Base-by-base conservation (phyloP, 805 yeast species). In the Yarrowia sp. region DNA sequence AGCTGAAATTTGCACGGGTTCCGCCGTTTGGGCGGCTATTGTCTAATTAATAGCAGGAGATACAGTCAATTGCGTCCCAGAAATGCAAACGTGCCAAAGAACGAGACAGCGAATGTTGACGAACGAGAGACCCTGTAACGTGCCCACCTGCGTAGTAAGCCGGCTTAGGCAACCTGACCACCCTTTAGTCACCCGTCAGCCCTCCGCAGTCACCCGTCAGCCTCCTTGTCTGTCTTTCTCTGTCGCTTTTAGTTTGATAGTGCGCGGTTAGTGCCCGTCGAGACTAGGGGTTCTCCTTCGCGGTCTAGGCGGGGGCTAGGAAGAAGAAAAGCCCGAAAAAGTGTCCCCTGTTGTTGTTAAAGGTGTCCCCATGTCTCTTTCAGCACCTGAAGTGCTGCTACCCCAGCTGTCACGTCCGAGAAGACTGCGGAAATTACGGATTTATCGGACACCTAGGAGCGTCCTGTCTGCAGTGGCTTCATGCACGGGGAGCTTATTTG, bases 181-280 rank as follows among this genome's bases (percentile, higher is more conserved):
- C 24, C 21, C n/a, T 41, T 44, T 18, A 44, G 49, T 44, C 49
- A 44, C 49, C 49, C 46, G 46, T 39, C 46, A 8, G 13, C 14
- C 42, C 9, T 32, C 8, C 21, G 7, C 38, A 7, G 41, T 36
- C 41, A 36, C 24, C 24, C 24, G 41, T 18, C 22, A 4, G 6
- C 14, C 12, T 13, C 38, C 8, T 35, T 18, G 38, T 16, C 13
- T 21, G 21, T 18, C 9, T 44, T n/a, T n/a, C n/a, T n/a, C n/a
- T n/a, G n/a, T n/a, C n/a, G n/a, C n/a, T n/a, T 44, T 44, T 44
- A 44, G 49, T 44, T 44, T 44, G 49, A 22, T 14, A 13, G 33
- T 44, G 49, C 33, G 49, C 49, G 49, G 49, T 44, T 44, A 44
- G 33, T 27, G 29, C 10, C 29, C 29, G n/a, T n/a, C n/a, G n/a